phyloP scores from a whole-genome alignment of 257 asterid species.

The Gentiana macrophylla region DNA sequence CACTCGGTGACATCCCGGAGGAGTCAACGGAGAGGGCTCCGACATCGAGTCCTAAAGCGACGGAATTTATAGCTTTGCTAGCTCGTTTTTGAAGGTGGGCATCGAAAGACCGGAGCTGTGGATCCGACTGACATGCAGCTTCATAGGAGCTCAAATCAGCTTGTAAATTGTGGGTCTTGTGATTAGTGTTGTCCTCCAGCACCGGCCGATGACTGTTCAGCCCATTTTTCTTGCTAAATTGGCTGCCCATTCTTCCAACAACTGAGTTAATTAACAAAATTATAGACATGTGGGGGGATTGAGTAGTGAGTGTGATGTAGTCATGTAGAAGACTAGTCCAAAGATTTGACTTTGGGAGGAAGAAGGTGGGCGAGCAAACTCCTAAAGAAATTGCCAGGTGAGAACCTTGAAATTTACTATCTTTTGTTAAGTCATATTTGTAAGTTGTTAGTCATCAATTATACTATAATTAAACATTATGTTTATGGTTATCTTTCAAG shows the following conservation, averaged over 20 bases:
- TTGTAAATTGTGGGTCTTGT: slow-evolving; percentile 10
- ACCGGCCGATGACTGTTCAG: not conserved
- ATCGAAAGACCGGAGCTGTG: slow-evolving; percentile 60
- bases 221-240: slow-evolving; percentile 27
- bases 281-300: too few species aligned
- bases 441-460: too few species aligned
- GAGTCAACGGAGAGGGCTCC: slow-evolving; percentile 79
- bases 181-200: not conserved
- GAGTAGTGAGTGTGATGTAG: too few species aligned
- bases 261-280: too few species aligned
- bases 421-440: too few species aligned
- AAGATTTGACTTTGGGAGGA: too few species aligned
- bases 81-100: slow-evolving; percentile 52
- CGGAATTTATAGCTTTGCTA: slow-evolving; percentile 62
- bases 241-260: slow-evolving; percentile 39
- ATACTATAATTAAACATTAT: too few species aligned
- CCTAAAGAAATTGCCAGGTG: too few species aligned
- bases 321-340: too few species aligned
- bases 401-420: too few species aligned
- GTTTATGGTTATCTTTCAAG: too few species aligned
- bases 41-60: slow-evolving; percentile 51
- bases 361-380: too few species aligned
- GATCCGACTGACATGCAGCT: slow-evolving; percentile 78
- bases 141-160: slow-evolving; percentile 66
- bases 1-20: slow-evolving; percentile 62